phyloP scores from a whole-genome alignment of 106 monocot genomes.

The Dendrobium chrysotoxum region DNA sequence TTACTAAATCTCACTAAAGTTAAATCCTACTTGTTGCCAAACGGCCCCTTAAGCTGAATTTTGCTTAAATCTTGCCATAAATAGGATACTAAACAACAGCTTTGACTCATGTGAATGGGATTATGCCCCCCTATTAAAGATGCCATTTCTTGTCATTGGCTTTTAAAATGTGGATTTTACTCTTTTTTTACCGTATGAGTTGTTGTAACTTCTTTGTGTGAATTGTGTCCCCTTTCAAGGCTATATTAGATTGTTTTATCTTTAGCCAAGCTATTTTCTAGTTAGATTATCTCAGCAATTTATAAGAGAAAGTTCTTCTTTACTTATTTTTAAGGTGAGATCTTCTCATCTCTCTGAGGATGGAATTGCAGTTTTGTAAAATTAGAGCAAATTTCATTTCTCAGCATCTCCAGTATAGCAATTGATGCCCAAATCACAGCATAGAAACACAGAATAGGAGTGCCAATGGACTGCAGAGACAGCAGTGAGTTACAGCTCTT shows the following conservation, averaged over 20 bases:
- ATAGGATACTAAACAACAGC: background rate
- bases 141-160: background rate
- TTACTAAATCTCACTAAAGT: too few relatives aligned
- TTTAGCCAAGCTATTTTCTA: background rate
- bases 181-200: background rate
- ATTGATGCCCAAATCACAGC: background rate
- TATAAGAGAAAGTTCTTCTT: background rate
- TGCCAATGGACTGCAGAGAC: constrained; percentile 13
- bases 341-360: background rate
- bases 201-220: background rate
- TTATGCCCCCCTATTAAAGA: background rate
- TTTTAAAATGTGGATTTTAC: background rate
- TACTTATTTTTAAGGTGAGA: background rate
- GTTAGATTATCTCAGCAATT: too few relatives aligned
- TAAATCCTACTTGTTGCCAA: too few relatives aligned
- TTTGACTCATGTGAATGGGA: background rate
- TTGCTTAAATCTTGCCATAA: too few relatives aligned
- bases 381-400: background rate
- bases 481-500: constrained; percentile 29
- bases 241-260: background rate
- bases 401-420: background rate
- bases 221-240: background rate
- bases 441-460: constrained; percentile 5
- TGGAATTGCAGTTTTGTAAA: background rate
- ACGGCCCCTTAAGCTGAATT: too few relatives aligned